Conservation (phyloP, 805 yeast species). For the Candida easanensis region DNA sequence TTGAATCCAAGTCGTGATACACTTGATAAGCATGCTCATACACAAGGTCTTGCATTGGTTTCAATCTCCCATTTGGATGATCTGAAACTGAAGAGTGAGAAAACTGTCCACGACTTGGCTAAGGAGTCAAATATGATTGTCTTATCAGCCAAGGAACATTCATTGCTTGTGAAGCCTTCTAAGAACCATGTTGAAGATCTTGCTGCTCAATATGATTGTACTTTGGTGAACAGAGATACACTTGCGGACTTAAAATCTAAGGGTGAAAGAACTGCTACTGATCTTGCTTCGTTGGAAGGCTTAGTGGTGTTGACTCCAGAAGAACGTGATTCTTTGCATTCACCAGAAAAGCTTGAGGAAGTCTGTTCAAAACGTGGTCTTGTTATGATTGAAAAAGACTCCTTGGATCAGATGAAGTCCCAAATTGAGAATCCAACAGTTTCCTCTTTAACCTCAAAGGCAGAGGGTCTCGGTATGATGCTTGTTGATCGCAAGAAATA, state of each 20-base stretch:
- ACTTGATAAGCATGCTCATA: conserved; percentile 13
- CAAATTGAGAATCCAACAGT: conserved; percentile 12
- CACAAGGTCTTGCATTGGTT: neutral
- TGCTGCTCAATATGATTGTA: conserved; percentile 10
- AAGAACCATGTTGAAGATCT: conserved; percentile 3
- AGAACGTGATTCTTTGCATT: conserved; percentile 21
- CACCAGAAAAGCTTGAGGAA: conserved; percentile 10
- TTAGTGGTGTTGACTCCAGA: conserved; percentile 17
- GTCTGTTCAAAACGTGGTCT: conserved; percentile 12
- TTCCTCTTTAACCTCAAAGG: conserved; percentile 11
- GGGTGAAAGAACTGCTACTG: conserved; percentile 18
- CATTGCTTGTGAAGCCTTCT: conserved; percentile 17
- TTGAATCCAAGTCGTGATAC: conserved; percentile 12
- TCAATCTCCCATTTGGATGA: neutral
- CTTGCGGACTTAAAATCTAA: conserved; percentile 13
- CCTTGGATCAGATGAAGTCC: conserved; percentile 4
- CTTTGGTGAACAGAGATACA: conserved; percentile 7
- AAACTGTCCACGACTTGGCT: conserved; percentile 20
- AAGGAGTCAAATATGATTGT: conserved; percentile 25
- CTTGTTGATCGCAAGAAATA: conserved; percentile 16
- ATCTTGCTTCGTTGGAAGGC: conserved; percentile 20
- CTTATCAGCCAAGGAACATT: conserved; percentile 23
- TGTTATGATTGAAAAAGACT: conserved; percentile 8
- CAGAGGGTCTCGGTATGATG: conserved; percentile 13
- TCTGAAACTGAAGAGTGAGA: conserved; percentile 8